Evolutionary conservation across 768 basidiomycete species (phyloP).

Genomic region (Strobilomyces echinocephalus): DNA sequence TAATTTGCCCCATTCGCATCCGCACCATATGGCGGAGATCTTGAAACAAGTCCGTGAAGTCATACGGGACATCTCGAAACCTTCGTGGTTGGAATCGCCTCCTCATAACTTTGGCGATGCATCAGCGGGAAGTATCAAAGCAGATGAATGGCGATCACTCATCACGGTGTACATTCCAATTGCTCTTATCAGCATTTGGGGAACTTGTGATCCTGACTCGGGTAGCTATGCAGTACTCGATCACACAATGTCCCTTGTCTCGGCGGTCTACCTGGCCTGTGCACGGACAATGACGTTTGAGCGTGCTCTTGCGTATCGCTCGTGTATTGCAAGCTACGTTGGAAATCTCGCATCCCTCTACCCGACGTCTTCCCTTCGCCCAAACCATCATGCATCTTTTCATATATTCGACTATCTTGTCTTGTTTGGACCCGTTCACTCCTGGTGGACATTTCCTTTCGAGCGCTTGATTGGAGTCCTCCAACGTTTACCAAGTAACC

Average conservation of each 20-base stretch:
- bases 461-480: slow-evolving; percentile 22
- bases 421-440: slow-evolving; percentile 36
- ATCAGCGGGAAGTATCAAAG: background rate
- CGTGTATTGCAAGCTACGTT: slow-evolving; percentile 19
- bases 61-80: background rate
- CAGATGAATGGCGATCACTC: background rate
- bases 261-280: slow-evolving; percentile 23
- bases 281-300: slow-evolving; percentile 5
- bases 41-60: background rate
- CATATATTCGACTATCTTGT: slow-evolving; percentile 32
- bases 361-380: slow-evolving; percentile 8
- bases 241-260: slow-evolving; percentile 29
- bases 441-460: slow-evolving; percentile 27
- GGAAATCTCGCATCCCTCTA: slow-evolving; percentile 16
- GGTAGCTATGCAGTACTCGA: background rate
- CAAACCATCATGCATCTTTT: slow-evolving; percentile 32
- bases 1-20: no score
- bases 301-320: slow-evolving; percentile 7
- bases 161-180: background rate
- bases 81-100: background rate
- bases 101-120: background rate
- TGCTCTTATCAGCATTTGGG: background rate
- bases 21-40: background rate
- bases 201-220: background rate
- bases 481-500: slow-evolving; percentile 20